phyloP scores from a whole-genome alignment of 371 early-diverging fungal species.

The Phascolomyces articulosus region DNA sequence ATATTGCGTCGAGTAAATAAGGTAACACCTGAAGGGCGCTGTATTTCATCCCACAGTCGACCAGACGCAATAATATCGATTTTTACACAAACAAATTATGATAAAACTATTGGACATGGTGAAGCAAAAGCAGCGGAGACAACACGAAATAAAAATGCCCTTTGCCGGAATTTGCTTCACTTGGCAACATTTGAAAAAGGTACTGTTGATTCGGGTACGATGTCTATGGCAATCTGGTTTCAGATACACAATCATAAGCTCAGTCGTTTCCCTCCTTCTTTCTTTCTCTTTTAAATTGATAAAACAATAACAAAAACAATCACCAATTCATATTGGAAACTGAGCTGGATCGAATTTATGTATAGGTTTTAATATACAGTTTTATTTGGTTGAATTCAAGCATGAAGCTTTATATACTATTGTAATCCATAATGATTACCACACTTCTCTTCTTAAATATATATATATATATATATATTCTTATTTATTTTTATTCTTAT shows the following conservation, averaged over 20 bases:
- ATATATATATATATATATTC: too few species aligned
- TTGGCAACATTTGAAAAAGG: constrained; percentile 10
- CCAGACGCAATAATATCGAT: constrained; percentile 5
- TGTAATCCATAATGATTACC: too few species aligned
- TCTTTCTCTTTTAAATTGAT: not conserved
- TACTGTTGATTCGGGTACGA: constrained; percentile 7
- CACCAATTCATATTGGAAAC: not conserved
- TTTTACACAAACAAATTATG: not conserved
- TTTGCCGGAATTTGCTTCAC: constrained; percentile 9
- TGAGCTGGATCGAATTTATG: not conserved
- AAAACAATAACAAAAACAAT: not conserved
- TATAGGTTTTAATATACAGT: constrained; percentile 10
- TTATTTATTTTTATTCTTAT: too few species aligned
- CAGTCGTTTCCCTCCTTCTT: not conserved
- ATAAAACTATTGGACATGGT: constrained; percentile 10
- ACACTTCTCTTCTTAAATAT: too few species aligned
- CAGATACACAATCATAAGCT: not conserved
- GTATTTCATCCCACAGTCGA: not conserved
- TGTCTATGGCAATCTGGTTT: not conserved
- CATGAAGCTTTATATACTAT: constrained; percentile 13
- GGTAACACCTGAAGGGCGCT: not conserved
- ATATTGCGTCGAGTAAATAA: constrained; percentile 7
- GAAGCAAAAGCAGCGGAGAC: constrained; percentile 16
- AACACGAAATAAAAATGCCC: not conserved
- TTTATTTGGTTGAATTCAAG: constrained; percentile 2